These are phyloP conservation scores for Huiozyma naganishii DNA, from an alignment of 805 yeast genomes.

Conservation along the genomic window DNA sequence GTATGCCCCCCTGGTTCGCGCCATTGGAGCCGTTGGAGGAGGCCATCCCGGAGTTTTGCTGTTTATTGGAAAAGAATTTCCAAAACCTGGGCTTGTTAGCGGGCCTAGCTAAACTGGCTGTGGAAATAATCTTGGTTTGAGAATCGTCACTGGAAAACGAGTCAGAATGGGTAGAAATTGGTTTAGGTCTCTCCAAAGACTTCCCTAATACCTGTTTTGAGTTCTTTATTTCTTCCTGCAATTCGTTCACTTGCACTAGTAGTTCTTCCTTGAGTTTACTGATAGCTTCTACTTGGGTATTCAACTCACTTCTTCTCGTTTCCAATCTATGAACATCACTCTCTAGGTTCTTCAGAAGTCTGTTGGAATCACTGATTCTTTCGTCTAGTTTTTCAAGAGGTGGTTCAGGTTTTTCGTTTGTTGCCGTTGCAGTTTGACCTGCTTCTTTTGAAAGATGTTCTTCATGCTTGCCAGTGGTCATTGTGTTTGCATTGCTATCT, in stretches of 20 bases:
- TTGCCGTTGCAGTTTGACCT: no score
- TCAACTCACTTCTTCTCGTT: slow-evolving; percentile 1
- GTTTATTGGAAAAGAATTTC: slow-evolving; percentile 20
- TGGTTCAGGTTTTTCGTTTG: no score
- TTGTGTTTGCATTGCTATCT: no score
- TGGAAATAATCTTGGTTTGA: slow-evolving; percentile 13
- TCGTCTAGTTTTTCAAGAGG: no score
- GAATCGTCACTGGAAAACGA: slow-evolving; percentile 3
- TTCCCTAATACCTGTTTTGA: not conserved
- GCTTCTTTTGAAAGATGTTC: no score
- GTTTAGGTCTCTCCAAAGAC: not conserved
- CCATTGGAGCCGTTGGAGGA: not conserved
- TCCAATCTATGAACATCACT: slow-evolving; percentile 4
- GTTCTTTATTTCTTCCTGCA: slow-evolving; percentile 1
- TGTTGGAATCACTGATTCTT: not conserved
- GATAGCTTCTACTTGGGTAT: slow-evolving; percentile 3
- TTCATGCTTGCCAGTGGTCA: no score
- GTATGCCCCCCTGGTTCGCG: not conserved
- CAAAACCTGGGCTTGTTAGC: slow-evolving; percentile 27
- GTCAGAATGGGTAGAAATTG: not conserved
- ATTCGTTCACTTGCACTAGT: slow-evolving; percentile 2
- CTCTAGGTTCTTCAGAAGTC: not conserved
- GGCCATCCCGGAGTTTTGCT: not conserved
- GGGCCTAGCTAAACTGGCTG: slow-evolving; percentile 16
- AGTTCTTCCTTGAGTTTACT: slow-evolving; percentile 1